Conservation (phyloP, 1,284 basidiomycete species). For the Clitocybe nebularis region DNA sequence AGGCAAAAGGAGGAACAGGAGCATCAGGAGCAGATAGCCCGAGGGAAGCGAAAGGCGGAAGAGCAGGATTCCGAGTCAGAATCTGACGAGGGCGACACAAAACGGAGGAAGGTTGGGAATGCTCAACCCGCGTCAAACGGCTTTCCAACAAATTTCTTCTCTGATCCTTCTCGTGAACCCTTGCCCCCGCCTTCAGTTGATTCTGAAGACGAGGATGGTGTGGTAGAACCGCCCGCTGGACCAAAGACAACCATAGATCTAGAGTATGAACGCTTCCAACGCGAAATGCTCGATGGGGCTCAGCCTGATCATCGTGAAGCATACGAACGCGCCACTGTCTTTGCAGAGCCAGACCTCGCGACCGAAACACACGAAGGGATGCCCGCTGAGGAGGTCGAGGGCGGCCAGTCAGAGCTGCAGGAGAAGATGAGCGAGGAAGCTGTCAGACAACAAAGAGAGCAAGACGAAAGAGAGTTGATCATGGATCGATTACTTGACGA, state of each 20-base stretch:
- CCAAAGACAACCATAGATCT: conserved; percentile 44
- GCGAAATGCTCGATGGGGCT: conserved; percentile 43
- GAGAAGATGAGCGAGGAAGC: conserved; percentile 43
- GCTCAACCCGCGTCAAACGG: conserved; percentile 16
- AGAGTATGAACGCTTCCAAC: conserved; percentile 70
- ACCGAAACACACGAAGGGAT: conserved; percentile 50
- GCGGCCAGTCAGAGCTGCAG: conserved; percentile 20
- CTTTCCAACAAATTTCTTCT: conserved; percentile 76
- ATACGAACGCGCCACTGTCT: conserved; percentile 66
- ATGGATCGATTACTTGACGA: conserved; percentile 68
- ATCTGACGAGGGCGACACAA: conserved; percentile 20
- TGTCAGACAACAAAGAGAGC: conserved; percentile 45
- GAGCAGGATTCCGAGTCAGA: conserved; percentile 30
- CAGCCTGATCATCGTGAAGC: conserved; percentile 41
- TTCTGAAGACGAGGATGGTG: conserved; percentile 39
- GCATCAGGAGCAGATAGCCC: conserved; percentile 17
- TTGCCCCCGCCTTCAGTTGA: conserved; percentile 31
- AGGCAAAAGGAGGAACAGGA: conserved; percentile 31
- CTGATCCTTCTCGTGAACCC: conserved; percentile 59
- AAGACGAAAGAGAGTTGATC: conserved; percentile 74
- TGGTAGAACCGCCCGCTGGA: conserved; percentile 17
- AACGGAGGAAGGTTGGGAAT: conserved; percentile 31
- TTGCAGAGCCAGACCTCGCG: conserved; percentile 61
- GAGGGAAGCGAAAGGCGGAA: conserved; percentile 41
- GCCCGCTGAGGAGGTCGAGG: conserved; percentile 31